Base-by-base conservation (phyloP, 2,329 filamentous ascomycete genomes). In the Fusarium tricinctum region DNA sequence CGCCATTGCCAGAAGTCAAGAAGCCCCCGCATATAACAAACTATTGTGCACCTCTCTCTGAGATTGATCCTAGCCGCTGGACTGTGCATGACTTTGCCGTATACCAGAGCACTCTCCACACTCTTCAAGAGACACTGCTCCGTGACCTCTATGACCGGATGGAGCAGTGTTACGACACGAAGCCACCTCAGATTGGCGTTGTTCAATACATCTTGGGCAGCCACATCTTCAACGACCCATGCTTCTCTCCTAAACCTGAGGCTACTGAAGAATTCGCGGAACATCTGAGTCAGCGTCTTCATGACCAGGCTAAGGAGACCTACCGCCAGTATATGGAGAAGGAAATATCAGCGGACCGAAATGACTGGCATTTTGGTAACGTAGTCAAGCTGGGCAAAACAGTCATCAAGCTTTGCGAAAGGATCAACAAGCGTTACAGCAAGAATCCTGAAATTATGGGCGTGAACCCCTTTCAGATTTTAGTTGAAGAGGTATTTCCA, bases 361-460 rank as follows among this genome's bases (percentile, higher is more conserved):
- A 94, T 68, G 86, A 92, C 49, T 97, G 96, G 94, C 89, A 97
- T 71, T 95, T 97, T 77, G 91, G 88, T 66, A 93, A 98, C 78
- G 91, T 98, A 58, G 93, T 97, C 61, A 89, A 94, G 75, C 87
- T 99, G 23, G 94, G 94, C 17, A 93, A 96, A 76, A 89, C 89
- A 1, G 93, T 98, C 7, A 90, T 93, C 48, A 94, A 92, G 70
- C 84, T 97, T 32, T 93, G 92, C 67, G 91, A 97, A 73, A 92
- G 91, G 76, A 97, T 97, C 51, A 91, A 94, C 78, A 98, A 98
- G 81, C 89, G 95, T 48, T 99, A 97, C 79, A 89, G 89, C 73
- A 95, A 92, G 73, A 96, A 91, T 60, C 93, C 93, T 1, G 91
- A 93, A 66, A 92, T 98, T 61, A 91, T 97, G 89, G 94, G 94